phyloP scores from a whole-genome alignment of 2,329 filamentous ascomycete species.

The Cercospora brassicicola region DNA sequence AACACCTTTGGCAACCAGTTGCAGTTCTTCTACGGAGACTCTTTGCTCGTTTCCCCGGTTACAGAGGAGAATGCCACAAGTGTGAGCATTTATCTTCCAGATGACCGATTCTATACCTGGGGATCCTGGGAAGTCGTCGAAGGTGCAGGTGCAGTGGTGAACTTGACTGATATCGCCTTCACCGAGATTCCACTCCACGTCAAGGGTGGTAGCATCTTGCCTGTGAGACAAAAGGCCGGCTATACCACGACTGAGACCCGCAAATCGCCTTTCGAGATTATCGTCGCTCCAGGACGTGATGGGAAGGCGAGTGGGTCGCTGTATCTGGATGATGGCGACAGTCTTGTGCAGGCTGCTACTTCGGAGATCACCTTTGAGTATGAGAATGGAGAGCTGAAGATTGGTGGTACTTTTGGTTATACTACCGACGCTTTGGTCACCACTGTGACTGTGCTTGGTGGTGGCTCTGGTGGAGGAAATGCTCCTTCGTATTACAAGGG shows the following conservation, averaged over 20 bases:
- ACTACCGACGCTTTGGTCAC: conserved; percentile 13
- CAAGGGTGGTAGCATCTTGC: conserved; percentile 63
- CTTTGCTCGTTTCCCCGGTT: conserved; percentile 58
- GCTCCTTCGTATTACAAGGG: conserved; percentile 12
- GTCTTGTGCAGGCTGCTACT: conserved; percentile 57
- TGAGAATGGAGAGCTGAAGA: conserved; percentile 42
- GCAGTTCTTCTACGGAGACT: conserved; percentile 61
- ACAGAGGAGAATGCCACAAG: conserved; percentile 53
- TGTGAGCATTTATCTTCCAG: conserved; percentile 57
- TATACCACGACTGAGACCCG: conserved; percentile 65
- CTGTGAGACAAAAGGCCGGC: conserved; percentile 55
- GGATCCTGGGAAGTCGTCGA: conserved; percentile 51
- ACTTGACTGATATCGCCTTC: conserved; percentile 45
- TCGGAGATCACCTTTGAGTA: conserved; percentile 62
- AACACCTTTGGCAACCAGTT: conserved; percentile 54
- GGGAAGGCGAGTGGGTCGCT: conserved; percentile 66
- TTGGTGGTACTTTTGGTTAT: conserved; percentile 17
- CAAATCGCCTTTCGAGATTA: conserved; percentile 65
- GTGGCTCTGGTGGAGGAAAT: not conserved
- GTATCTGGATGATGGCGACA: conserved; percentile 77
- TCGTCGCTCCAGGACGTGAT: conserved; percentile 64
- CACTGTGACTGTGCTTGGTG: conserved; percentile 15
- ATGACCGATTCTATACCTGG: conserved; percentile 62
- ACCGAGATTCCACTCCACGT: conserved; percentile 66
- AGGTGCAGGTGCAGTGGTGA: conserved; percentile 49